Conservation (phyloP, 306 rosid genomes). For the Medicago truncatula region MtrunA17r5.0-ANR NC_053045.1:1196501-1197000, state of each 20-base stretch:
- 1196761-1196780: slow-evolving; percentile 6
- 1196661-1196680: slow-evolving; percentile 87
- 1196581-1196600: not conserved
- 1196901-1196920: not conserved
- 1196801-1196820: not conserved
- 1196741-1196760: slow-evolving; percentile 50
- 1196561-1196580: not conserved
- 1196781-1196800: not conserved
- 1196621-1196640: slow-evolving; percentile 64
- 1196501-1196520: not conserved
- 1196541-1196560: slow-evolving; percentile 17
- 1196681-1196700: slow-evolving; percentile 72
- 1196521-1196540: not conserved
- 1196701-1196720: slow-evolving; percentile 88
- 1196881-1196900: not conserved
- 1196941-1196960: slow-evolving; percentile 4
- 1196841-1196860: not conserved
- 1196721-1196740: slow-evolving; percentile 82
- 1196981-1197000: not conserved
- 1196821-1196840: not conserved
- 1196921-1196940: not conserved
- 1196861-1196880: not conserved
- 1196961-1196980: not conserved
- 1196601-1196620: slow-evolving; percentile 19
- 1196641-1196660: slow-evolving; percentile 86